Base-by-base conservation (phyloP, 1,284 basidiomycete genomes). In the Irpex sp. region DNA sequence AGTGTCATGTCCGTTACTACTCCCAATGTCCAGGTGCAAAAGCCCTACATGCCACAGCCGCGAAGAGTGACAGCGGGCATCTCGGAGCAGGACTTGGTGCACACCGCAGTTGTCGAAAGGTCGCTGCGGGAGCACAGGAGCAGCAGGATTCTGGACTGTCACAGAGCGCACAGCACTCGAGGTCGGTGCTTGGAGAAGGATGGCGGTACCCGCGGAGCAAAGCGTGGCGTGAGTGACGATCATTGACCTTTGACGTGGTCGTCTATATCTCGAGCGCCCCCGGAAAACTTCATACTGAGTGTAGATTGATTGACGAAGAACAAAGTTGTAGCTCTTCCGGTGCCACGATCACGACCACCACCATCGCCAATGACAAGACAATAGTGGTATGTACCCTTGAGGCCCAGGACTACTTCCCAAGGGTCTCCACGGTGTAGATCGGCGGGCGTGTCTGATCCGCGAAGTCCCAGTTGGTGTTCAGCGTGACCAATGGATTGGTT, bases 391-490 rank as follows among this genome's bases (percentile, higher is more conserved):
- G 26, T 26, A 26, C 26, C 26, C 26, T 26, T 26, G 26, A 26
- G 26, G 3, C 26, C 26, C 26, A 26, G 26, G 26, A 21, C 54
- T 34, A 56, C 15, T 11, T 34, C 31, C 54, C 19, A 13, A 26
- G 54, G 54, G 15, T 26, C 26, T 60, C 58, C 13, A 73, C 65
- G 13, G 66, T 67, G 64, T 69, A 71, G 47, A 73, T 70, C 37
- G 66, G 60, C n/a, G 71, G 66, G 4, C 67, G 65, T 55, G 64
- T 62, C 5, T 59, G 51, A 51, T 70, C 65, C 56, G 58, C 47
- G 40, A 70, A 70, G 64, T 70, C 66, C 71, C 71, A 72, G 54
- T 70, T 71, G 8, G 63, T 57, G 62, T 72, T 69, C 62, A 69
- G 58, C 65, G 66, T 66, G 58, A 72, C 2, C 49, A 58, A 11